These are phyloP conservation scores for Pestalotiopsis sp. DNA, from an alignment of 2,329 filamentous ascomycete species.

Conservation along the genomic window DNA sequence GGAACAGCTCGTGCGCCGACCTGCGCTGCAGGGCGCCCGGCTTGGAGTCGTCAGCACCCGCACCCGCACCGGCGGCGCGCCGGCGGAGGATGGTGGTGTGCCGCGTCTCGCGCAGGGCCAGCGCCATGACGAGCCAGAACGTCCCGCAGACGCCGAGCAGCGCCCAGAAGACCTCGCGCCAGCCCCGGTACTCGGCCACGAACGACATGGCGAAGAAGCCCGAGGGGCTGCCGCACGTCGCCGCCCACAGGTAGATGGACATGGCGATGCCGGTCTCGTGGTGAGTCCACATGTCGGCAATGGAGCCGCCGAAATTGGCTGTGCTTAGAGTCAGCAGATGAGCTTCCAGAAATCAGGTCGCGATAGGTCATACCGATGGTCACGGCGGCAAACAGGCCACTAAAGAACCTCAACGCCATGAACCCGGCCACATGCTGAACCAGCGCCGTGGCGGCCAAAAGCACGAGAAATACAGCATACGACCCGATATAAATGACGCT, in stretches of 20 bases:
- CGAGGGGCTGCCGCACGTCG: constrained; percentile 46
- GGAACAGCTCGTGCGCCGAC: constrained; percentile 39
- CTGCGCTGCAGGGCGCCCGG: constrained; percentile 40
- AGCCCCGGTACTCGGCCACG: constrained; percentile 43
- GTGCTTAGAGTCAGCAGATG: background rate
- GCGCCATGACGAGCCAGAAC: constrained; percentile 44
- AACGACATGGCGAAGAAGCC: constrained; percentile 49
- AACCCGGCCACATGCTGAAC: constrained; percentile 43
- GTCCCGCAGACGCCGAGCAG: constrained; percentile 46
- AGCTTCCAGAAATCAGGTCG: background rate
- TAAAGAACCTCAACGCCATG: constrained; percentile 43
- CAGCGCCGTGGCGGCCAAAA: constrained; percentile 45
- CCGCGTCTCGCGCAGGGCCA: constrained; percentile 44
- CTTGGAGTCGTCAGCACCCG: constrained; percentile 21
- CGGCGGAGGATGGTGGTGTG: constrained; percentile 45
- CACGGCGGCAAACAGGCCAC: constrained; percentile 45
- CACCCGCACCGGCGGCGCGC: constrained; percentile 22
- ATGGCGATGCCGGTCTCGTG: constrained; percentile 41
- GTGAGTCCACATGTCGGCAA: constrained; percentile 46
- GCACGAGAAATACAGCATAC: constrained; percentile 43
- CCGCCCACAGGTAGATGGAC: constrained; percentile 43
- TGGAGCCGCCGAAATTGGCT: constrained; percentile 44
- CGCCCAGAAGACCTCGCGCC: constrained; percentile 47
- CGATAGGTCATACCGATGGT: constrained; percentile 25
- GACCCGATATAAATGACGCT: constrained; percentile 44